Evolutionary conservation across 345 rosid species (phyloP).

Genomic region (Zanthoxylum bungeanum): DNA sequence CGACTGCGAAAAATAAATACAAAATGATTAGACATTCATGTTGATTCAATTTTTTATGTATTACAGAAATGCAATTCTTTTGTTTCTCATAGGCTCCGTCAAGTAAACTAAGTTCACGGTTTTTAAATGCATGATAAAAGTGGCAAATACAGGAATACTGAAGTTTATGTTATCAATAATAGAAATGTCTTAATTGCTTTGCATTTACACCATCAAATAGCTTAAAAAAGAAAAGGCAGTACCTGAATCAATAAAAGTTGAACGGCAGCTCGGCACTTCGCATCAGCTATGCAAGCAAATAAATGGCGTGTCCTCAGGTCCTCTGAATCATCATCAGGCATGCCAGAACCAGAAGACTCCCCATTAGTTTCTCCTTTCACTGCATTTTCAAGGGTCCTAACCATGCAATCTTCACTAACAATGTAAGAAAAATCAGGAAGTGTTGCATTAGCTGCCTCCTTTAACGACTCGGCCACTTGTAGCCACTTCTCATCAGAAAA

Average conservation of each 20-base stretch:
- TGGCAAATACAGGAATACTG: background rate
- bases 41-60: background rate
- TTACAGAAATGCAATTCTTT: too few relatives aligned
- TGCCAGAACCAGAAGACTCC: constrained; percentile 42
- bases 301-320: constrained; percentile 41
- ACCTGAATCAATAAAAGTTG: constrained; percentile 98
- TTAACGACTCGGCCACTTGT: constrained; percentile 81
- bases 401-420: constrained; percentile 44
- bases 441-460: constrained; percentile 84
- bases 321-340: constrained; percentile 46
- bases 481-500: constrained; percentile 94
- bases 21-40: background rate
- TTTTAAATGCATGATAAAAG: background rate
- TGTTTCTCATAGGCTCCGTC: too few relatives aligned
- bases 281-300: constrained; percentile 68
- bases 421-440: constrained; percentile 77
- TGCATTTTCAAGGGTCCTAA: constrained; percentile 29
- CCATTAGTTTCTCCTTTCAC: constrained; percentile 36
- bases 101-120: too few relatives aligned
- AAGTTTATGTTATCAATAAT: background rate
- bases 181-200: background rate
- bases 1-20: background rate
- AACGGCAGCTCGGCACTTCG: constrained; percentile 96
- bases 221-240: constrained; percentile 8
- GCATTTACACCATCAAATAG: background rate